Conservation (phyloP, 495 filamentous ascomycete species). For the Aspergillus bertholletiae region DNA sequence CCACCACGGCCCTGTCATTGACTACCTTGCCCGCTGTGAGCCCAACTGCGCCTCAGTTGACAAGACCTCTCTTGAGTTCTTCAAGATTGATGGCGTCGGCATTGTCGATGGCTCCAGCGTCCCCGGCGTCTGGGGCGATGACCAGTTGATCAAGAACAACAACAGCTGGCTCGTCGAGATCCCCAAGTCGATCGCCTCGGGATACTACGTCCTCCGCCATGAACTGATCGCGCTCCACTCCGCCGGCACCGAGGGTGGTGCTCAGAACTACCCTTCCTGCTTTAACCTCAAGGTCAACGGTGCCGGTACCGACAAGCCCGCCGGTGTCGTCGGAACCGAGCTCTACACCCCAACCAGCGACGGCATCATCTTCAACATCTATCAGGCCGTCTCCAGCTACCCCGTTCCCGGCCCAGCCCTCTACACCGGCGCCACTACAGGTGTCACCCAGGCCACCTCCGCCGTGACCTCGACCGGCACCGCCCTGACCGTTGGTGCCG, state of each 20-base stretch:
- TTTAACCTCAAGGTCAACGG: constrained; percentile 64
- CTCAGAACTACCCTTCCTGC: constrained; percentile 70
- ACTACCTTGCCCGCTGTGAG: constrained; percentile 65
- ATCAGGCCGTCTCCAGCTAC: constrained; percentile 39
- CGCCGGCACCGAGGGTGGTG: constrained; percentile 47
- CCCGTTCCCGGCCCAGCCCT: constrained; percentile 43
- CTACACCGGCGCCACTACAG: constrained; percentile 21
- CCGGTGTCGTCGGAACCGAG: constrained; percentile 52
- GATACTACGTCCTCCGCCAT: constrained; percentile 69
- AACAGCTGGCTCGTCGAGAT: constrained; percentile 62
- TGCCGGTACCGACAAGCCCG: constrained; percentile 43
- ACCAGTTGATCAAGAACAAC: constrained; percentile 58
- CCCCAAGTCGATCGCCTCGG: constrained; percentile 54
- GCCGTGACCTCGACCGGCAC: constrained; percentile 22
- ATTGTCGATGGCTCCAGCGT: constrained; percentile 40
- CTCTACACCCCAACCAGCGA: constrained; percentile 53
- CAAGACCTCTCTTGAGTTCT: constrained; percentile 56
- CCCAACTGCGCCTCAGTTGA: constrained; percentile 55
- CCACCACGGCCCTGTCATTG: constrained; percentile 62
- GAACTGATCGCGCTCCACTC: constrained; percentile 68
- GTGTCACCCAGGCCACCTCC: constrained; percentile 16
- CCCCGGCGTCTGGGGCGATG: constrained; percentile 56
- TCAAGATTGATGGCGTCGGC: constrained; percentile 64
- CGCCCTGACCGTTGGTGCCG: constrained; percentile 4
- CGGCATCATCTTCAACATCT: constrained; percentile 59